These are phyloP conservation scores for Trichopus zeylanicus DNA, from an alignment of 116 monocot species.

Conservation along the genomic window DNA sequence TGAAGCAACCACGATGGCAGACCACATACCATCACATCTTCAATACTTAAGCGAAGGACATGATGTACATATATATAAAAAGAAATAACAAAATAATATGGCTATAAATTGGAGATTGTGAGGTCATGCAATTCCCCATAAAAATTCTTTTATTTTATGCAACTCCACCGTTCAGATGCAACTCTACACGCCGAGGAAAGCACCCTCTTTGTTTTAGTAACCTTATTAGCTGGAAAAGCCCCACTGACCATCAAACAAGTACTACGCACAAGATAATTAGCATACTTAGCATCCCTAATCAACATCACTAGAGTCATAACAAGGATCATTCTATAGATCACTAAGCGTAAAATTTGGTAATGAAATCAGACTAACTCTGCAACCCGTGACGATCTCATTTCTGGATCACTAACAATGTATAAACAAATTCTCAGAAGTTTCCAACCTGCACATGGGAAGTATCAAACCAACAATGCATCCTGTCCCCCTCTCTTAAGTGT, in stretches of 20 bases:
- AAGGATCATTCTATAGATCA: too few species aligned
- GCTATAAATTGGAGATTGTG: not conserved
- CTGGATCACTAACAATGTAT: too few species aligned
- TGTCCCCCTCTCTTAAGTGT: conserved; percentile 15
- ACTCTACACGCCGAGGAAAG: conserved; percentile 22
- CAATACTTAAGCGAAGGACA: not conserved
- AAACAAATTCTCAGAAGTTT: conserved; percentile 11
- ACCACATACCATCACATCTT: conserved; percentile 24
- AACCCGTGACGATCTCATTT: too few species aligned
- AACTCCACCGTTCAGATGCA: conserved; percentile 8
- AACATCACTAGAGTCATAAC: too few species aligned
- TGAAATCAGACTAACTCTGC: too few species aligned
- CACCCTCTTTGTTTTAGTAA: conserved; percentile 10
- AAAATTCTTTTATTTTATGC: not conserved
- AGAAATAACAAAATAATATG: too few species aligned
- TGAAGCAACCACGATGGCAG: conserved; percentile 31
- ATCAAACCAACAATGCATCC: conserved; percentile 10
- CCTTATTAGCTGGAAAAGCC: conserved; percentile 16
- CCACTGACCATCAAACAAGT: conserved; percentile 7
- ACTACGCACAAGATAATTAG: too few species aligned
- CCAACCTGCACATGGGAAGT: conserved; percentile 3
- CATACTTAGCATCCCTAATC: too few species aligned
- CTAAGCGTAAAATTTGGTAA: too few species aligned
- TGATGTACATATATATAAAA: too few species aligned
- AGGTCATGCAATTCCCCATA: conserved; percentile 3